Evolutionary conservation across 1,284 basidiomycete genomes (phyloP).

Genomic region (Porogramme epimiltina): DNA sequence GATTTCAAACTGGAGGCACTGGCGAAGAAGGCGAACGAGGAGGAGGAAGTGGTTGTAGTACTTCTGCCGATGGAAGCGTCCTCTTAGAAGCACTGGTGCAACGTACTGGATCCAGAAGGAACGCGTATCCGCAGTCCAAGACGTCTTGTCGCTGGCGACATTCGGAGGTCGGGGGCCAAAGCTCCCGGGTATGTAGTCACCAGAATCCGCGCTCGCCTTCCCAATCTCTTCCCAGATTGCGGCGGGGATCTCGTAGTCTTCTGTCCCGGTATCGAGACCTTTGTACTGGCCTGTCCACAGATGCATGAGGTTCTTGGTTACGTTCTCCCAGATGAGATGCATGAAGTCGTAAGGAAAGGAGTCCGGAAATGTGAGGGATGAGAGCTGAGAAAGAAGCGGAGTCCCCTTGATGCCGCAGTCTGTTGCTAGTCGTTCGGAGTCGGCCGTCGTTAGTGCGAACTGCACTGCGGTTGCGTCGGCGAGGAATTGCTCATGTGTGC

Average conservation of each 20-base stretch:
- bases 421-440: constrained; percentile 32
- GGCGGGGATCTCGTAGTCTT: constrained; percentile 31
- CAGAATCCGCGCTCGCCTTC: constrained; percentile 29
- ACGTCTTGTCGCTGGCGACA: constrained; percentile 31
- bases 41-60: constrained; percentile 47
- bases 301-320: constrained; percentile 39
- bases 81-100: constrained; percentile 39
- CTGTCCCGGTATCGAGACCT: constrained; percentile 34
- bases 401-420: constrained; percentile 44
- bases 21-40: constrained; percentile 38
- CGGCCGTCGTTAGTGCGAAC: constrained; percentile 22
- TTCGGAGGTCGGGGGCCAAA: constrained; percentile 42
- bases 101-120: constrained; percentile 43
- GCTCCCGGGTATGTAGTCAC: constrained; percentile 38
- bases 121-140: constrained; percentile 34
- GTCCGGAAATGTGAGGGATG: constrained; percentile 38
- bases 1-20: constrained; percentile 46
- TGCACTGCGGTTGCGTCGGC: constrained; percentile 36
- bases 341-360: constrained; percentile 52
- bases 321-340: constrained; percentile 48
- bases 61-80: constrained; percentile 27
- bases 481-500: constrained; percentile 36
- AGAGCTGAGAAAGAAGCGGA: constrained; percentile 34
- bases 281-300: constrained; percentile 45
- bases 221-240: constrained; percentile 44